Conservation (phyloP, 371 early-diverging fungal genomes). For the Lichtheimia hyalospora region DNA sequence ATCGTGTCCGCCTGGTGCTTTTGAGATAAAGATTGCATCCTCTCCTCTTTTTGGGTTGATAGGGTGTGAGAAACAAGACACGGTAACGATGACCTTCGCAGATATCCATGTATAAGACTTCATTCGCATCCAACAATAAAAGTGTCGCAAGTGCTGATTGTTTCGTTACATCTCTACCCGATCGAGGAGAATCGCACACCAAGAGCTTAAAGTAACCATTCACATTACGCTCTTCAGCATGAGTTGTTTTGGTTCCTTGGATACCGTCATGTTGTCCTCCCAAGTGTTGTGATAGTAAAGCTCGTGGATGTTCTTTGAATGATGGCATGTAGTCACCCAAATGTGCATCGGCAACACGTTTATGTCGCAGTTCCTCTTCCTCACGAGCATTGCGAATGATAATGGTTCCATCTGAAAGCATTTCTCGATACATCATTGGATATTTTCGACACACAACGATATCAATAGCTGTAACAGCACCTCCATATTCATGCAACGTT, state of each 20-base stretch:
- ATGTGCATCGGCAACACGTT: conserved; percentile 6
- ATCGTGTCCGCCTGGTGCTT: conserved; percentile 44
- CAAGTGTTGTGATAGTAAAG: conserved; percentile 22
- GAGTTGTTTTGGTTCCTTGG: conserved; percentile 13
- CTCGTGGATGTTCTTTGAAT: conserved; percentile 8
- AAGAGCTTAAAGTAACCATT: conserved; percentile 43
- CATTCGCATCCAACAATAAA: conserved; percentile 30
- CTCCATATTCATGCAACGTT: conserved; percentile 61
- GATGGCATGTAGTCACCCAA: conserved; percentile 4
- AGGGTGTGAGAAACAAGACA: conserved; percentile 37
- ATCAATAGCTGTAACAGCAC: conserved; percentile 69
- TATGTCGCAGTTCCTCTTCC: conserved; percentile 52
- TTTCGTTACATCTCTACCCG: neutral
- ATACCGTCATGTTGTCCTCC: no score
- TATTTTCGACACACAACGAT: conserved; percentile 66
- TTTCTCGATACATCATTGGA: conserved; percentile 61
- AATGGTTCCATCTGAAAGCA: conserved; percentile 40
- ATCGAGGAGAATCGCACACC: conserved; percentile 49
- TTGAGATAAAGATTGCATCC: conserved; percentile 35
- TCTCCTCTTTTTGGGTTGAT: conserved; percentile 34
- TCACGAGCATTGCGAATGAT: conserved; percentile 55
- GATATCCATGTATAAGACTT: conserved; percentile 30
- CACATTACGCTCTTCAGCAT: conserved; percentile 40
- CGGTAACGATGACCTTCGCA: conserved; percentile 25
- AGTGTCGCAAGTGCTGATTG: conserved; percentile 18